Evolutionary conservation across 768 basidiomycete genomes (phyloP).

Genomic region (Amylocystis lapponica): DNA sequence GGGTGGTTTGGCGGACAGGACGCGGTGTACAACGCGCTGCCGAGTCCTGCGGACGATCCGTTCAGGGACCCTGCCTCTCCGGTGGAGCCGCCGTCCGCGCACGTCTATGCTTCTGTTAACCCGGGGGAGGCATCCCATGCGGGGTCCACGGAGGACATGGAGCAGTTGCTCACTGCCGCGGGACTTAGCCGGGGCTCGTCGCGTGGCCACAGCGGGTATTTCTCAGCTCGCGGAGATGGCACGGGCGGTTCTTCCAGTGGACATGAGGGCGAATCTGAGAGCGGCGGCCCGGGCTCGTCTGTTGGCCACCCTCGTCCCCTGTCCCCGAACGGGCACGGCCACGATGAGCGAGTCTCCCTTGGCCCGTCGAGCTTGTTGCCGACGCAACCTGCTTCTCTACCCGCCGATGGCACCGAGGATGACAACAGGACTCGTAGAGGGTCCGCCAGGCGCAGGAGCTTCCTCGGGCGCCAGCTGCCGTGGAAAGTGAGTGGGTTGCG

Average conservation of each 20-base stretch:
- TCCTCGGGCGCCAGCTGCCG: slow-evolving; percentile 9
- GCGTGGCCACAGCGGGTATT: slow-evolving; percentile 2
- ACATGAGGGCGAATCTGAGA: slow-evolving; percentile 1
- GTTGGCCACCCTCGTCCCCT: too few species aligned
- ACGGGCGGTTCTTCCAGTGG: slow-evolving; percentile 11
- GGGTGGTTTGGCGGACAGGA: slow-evolving; percentile 14
- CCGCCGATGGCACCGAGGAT: slow-evolving; percentile 1
- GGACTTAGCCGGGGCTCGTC: slow-evolving; percentile 2
- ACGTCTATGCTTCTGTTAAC: not conserved
- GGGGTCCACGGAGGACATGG: slow-evolving; percentile 3
- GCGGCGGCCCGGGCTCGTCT: too few species aligned
- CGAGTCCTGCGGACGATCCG: not conserved
- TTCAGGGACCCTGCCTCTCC: slow-evolving; percentile 2
- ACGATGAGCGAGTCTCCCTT: not conserved
- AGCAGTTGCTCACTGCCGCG: not conserved
- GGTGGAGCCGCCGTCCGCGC: not conserved
- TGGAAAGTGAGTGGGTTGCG: slow-evolving; percentile 6
- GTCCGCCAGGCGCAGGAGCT: slow-evolving; percentile 2
- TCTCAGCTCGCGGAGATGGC: slow-evolving; percentile 5
- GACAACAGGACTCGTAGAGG: not conserved
- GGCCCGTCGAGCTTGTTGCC: slow-evolving; percentile 17
- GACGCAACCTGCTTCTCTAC: slow-evolving; percentile 7
- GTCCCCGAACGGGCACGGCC: slow-evolving; percentile 10
- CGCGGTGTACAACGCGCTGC: slow-evolving; percentile 6
- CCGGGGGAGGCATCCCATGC: slow-evolving; percentile 1